Percentiles rank a stretch among this genome's conserved stretches.
Conservation (phyloP, 805 yeast species). For the Metschnikowia dekortorum region DNA sequence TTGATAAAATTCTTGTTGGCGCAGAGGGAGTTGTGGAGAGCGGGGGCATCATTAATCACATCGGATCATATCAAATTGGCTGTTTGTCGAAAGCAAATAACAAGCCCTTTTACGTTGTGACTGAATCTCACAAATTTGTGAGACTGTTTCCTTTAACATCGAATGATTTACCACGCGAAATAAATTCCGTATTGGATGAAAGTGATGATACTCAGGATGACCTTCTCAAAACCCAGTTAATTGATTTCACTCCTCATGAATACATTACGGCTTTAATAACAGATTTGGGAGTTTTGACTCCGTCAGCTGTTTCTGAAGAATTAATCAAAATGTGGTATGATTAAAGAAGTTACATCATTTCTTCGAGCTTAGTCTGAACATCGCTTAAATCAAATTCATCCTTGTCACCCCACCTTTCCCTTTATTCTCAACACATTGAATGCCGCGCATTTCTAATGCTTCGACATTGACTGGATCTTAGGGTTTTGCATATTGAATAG, state of each 20-base stretch:
- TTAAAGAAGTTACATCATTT: slow-evolving; percentile 25
- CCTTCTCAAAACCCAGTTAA: slow-evolving; percentile 32
- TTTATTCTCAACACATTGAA: slow-evolving; percentile 43
- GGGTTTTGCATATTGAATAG: slow-evolving; percentile 50
- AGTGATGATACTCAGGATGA: slow-evolving; percentile 19
- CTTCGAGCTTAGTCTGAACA: slow-evolving; percentile 19
- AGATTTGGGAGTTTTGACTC: slow-evolving; percentile 93
- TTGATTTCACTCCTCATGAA: slow-evolving; percentile 95
- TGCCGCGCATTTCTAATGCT: slow-evolving; percentile 38
- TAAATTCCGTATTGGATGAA: slow-evolving; percentile 22
- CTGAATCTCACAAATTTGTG: slow-evolving; percentile 94
- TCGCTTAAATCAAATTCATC: slow-evolving; percentile 41
- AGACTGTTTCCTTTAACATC: slow-evolving; percentile 93
- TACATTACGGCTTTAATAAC: slow-evolving; percentile 93
- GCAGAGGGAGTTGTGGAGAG: slow-evolving; percentile 99
- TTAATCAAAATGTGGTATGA: slow-evolving; percentile 98
- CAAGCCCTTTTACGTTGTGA: slow-evolving; percentile 90
- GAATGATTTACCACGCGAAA: slow-evolving; percentile 70
- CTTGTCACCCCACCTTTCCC: slow-evolving; percentile 16
- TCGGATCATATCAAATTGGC: slow-evolving; percentile 94
- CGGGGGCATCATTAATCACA: slow-evolving; percentile 94
- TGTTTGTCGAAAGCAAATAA: slow-evolving; percentile 85
- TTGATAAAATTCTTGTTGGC: slow-evolving; percentile 91
- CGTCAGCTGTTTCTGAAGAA: slow-evolving; percentile 98
- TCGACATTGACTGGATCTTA: slow-evolving; percentile 48